Conservation (phyloP, 768 basidiomycete species). For the Boletus bicolor region DNA sequence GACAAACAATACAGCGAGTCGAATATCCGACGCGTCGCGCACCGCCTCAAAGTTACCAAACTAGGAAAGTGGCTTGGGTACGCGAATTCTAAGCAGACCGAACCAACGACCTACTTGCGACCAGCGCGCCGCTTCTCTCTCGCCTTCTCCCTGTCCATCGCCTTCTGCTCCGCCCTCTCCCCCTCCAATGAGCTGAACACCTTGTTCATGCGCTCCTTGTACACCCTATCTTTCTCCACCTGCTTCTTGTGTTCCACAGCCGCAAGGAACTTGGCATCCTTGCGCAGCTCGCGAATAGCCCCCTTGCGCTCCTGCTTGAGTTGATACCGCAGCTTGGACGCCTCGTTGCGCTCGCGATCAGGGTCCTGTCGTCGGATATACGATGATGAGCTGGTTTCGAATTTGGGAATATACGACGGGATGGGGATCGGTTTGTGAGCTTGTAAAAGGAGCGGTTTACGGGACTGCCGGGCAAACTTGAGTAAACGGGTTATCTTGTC, state of each 20-base stretch:
- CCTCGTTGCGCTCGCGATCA: slow-evolving; percentile 86
- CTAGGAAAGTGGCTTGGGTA: slow-evolving; percentile 1
- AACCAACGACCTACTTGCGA: slow-evolving; percentile 46
- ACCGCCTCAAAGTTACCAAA: background rate
- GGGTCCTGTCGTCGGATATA: slow-evolving; percentile 84
- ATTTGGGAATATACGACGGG: slow-evolving; percentile 89
- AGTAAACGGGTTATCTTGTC: slow-evolving; percentile 61
- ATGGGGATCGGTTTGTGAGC: slow-evolving; percentile 96
- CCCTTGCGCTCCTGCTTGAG: slow-evolving; percentile 97
- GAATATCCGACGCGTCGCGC: background rate
- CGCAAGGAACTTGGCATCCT: slow-evolving; percentile 93
- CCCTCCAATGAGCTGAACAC: slow-evolving; percentile 74
- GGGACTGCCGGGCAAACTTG: slow-evolving; percentile 67
- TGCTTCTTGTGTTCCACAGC: slow-evolving; percentile 81
- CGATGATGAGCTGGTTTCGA: slow-evolving; percentile 72
- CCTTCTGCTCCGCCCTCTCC: slow-evolving; percentile 94
- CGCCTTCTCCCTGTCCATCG: slow-evolving; percentile 78
- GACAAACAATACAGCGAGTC: background rate
- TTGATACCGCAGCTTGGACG: slow-evolving; percentile 78
- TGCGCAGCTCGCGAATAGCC: slow-evolving; percentile 92
- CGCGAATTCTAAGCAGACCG: background rate
- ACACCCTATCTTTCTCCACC: slow-evolving; percentile 76
- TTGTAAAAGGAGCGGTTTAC: slow-evolving; percentile 81
- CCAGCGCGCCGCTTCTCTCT: slow-evolving; percentile 77
- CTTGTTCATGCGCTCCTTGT: slow-evolving; percentile 80